A percentile compares a stretch with the other conserved stretches of the same genome.
Conservation (phyloP, 2,329 filamentous ascomycete species). For the Sarocladium strictum region DNA sequence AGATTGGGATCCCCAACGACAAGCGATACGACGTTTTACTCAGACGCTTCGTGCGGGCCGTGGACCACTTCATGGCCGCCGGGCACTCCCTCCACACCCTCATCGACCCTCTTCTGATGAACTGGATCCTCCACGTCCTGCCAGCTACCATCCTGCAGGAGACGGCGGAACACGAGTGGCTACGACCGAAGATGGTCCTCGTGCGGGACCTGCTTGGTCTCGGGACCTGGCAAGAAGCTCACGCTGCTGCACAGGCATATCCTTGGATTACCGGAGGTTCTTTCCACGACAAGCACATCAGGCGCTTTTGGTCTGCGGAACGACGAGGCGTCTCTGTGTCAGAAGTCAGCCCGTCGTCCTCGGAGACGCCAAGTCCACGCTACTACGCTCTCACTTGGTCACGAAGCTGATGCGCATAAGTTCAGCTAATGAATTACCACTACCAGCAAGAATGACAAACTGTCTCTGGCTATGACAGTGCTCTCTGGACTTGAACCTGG, state of each 20-base stretch:
- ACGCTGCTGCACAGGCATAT: constrained; percentile 11
- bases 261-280: constrained; percentile 20
- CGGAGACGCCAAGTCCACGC: background rate
- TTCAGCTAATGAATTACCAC: too few species aligned
- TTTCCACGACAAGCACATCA: constrained; percentile 15
- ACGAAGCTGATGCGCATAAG: too few species aligned
- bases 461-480: background rate
- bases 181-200: background rate
- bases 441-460: background rate
- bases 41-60: background rate
- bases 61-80: constrained; percentile 11
- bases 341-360: background rate
- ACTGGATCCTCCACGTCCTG: constrained; percentile 4
- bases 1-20: constrained; percentile 8
- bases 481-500: constrained; percentile 18
- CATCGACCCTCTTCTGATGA: constrained; percentile 4
- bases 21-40: constrained; percentile 12
- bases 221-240: constrained; percentile 1
- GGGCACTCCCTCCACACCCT: background rate
- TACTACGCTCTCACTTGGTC: background rate
- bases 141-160: background rate
- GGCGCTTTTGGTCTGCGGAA: constrained; percentile 6
- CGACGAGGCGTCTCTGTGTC: background rate
- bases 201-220: background rate
- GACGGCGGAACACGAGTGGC: background rate